Evolutionary conservation across 2,329 filamentous ascomycete species (phyloP), one percentile per base, ranked within the genome.

Genomic region (Clarireedia homoeocarpa): DNA sequence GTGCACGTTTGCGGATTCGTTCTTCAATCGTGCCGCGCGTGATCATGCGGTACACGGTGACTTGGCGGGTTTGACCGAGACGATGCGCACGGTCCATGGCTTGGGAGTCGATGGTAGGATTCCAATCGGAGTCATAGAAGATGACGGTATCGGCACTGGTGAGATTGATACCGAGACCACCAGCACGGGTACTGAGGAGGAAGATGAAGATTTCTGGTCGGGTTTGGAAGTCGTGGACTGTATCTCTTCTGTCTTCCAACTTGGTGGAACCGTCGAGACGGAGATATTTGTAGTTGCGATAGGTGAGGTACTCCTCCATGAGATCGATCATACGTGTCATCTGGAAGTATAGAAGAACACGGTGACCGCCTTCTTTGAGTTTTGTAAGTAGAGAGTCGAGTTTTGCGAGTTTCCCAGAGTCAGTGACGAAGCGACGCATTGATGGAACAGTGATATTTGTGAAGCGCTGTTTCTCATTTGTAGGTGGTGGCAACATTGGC

Each of bases 301-400:
- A 97, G 0, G 94, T 97, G 58, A 99, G 78, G 66, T 97, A 99
- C 73, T 99, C 94, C 71, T 99, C 94, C 89, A 97, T 97, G 59
- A 99, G 77, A 71, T 99, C 92, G 69, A 99, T 97, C 94, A 99
- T 99, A 69, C 89, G 88, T 4, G 94, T 99, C 94, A 99, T 99
- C 77, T 99, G 94, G 88, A 99, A 99, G 79, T 99, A 99, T 20
- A 99, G 77, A 53, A 99, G 78, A 23, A 99, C 94, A 67, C 94
- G 91, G 66, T 99, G 94, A 38, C 88, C 88, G 61, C 88, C 89
- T 60, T 90, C 87, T 79, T 97, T 99, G 67, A 99, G 84, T 71
- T 91, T 82, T 70, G 88, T 88, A 14, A 99, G 80, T 17, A 99
- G 78, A 62, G 89, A 79, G 70, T 99, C 94, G 51, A 99, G 78